Base-by-base conservation (phyloP, 345 rosid species). In the Salix udensis region DNA sequence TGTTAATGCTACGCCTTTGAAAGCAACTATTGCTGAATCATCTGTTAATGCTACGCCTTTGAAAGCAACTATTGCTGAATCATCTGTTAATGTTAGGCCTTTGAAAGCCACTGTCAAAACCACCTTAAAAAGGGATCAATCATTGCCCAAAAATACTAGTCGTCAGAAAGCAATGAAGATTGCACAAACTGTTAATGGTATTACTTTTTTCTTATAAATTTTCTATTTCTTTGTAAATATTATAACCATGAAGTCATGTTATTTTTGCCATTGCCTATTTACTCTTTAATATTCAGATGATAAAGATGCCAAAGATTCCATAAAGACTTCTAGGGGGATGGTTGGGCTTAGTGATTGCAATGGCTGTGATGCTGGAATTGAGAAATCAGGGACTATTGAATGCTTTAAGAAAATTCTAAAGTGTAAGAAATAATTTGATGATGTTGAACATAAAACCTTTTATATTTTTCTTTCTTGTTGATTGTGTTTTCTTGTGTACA, bases 121-220 rank as follows among this genome's bases (percentile, higher is more conserved):
- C 53, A 81, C 74, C 68, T 75, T 71, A 65, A 42, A 76, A 15
- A 46, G 64, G 70, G 72, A 74, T 77, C 81, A 76, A 30, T 71
- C 84, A 52, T 75, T 83, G 67, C 64, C 81, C 44, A 81, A 75
- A 83, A 87, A 68, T 75, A 58, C 75, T 70, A 83, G 80, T 76
- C 77, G 71, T 77, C 78, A 7, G 70, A 89, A 86, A 82, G 76
- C 76, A 70, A 42, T 39, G 46, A 81, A 86, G 70, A 73, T 52
- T 80, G 64, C 65, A 65, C 1, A 6, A 58, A 68, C 52, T 44
- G 85, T 66, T 77, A 79, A 75, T 48, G 50, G 97, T 93, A 88
- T 42, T 67, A 87, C 6, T 14, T 46, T 70, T 74, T 36, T 61
- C 42, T 84, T 36, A 60, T 11, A 73, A 14, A n/a, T 74, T 55